Evolutionary conservation across 169 alveolate genomes (phyloP), one percentile per base, ranked within the genome.

Genomic region (Cryptosporidium parvum): DNA sequence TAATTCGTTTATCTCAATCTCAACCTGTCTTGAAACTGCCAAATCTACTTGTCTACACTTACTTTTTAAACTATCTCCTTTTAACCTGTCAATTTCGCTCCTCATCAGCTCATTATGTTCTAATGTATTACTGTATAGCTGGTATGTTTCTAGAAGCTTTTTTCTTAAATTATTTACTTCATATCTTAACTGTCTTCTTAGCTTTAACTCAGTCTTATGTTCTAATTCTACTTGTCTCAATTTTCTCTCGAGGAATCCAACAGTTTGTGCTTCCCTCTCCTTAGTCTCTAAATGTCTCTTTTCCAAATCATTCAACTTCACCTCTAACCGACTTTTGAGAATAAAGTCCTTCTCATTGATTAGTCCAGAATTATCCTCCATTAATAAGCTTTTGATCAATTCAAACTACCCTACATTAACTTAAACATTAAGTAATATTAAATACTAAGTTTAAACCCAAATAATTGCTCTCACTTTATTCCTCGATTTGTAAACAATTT

Each of bases 231-330:
- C 75, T 2, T 80, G 89, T 33, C 39, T 80, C 56, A 80, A 67
- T 42, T 58, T 80, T 21, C 89, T 80, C 35, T 80, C 89, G 14
- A 80, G 65, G 31, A 80, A 62, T 12, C 89, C 89, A 8, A 80
- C 89, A 16, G 89, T 44, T 26, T 80, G 89, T 7, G 89, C 73
- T 23, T 80, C 89, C 51, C 89, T 80, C 62, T 80, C 89, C 31
- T 80, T 80, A 12, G 68, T 80, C 29, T 59, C 89, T 21, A 80
- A 23, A 26, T 80, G 89, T 31, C 26, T 59, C 59, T 80, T 80
- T 65, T 80, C 89, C 48, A 80, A 42, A 33, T 80, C 89, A 65
- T 80, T 80, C 53, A 80, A 44, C 52, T 80, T 80, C 6, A 80
- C 89, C 51, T 80, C 89, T 23, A 80, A 48, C 75, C 75, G 42